Evolutionary conservation across 2,329 filamentous ascomycete species (phyloP).

Genomic region (Colletotrichum incanum): DNA sequence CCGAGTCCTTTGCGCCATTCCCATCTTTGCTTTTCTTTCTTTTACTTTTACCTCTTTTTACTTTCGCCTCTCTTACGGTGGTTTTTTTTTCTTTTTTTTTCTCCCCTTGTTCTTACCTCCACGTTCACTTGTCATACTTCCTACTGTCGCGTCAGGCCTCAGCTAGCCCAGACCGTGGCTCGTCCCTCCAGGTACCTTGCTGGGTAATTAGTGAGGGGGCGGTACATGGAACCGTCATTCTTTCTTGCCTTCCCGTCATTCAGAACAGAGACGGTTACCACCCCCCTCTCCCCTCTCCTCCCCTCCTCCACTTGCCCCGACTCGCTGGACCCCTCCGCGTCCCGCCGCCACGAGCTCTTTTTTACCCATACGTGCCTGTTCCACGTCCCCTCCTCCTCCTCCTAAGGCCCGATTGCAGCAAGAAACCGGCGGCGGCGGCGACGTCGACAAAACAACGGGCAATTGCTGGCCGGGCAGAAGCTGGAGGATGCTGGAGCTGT

Average conservation of each 20-base stretch:
- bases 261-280: not conserved
- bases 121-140: not conserved
- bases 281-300: too few relatives aligned
- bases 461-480: constrained; percentile 6
- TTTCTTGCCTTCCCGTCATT: constrained; percentile 7
- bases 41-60: not conserved
- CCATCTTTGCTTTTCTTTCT: not conserved
- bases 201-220: not conserved
- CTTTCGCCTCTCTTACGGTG: not conserved
- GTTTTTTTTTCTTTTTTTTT: not conserved
- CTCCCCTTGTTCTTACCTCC: not conserved
- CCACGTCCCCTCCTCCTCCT: not conserved
- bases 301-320: constrained; percentile 17
- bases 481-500: constrained; percentile 7
- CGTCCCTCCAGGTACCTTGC: constrained; percentile 15
- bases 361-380: constrained; percentile 15
- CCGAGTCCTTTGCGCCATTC: not conserved
- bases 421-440: constrained; percentile 12
- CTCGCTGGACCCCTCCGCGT: constrained; percentile 24
- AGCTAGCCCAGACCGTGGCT: constrained; percentile 4
- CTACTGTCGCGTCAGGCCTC: not conserved
- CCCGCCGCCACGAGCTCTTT: constrained; percentile 27
- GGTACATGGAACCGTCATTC: constrained; percentile 8
- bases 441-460: not conserved
- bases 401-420: constrained; percentile 7